phyloP scores from a whole-genome alignment of 1,284 basidiomycete species.

The Puccinia polysora region DNA sequence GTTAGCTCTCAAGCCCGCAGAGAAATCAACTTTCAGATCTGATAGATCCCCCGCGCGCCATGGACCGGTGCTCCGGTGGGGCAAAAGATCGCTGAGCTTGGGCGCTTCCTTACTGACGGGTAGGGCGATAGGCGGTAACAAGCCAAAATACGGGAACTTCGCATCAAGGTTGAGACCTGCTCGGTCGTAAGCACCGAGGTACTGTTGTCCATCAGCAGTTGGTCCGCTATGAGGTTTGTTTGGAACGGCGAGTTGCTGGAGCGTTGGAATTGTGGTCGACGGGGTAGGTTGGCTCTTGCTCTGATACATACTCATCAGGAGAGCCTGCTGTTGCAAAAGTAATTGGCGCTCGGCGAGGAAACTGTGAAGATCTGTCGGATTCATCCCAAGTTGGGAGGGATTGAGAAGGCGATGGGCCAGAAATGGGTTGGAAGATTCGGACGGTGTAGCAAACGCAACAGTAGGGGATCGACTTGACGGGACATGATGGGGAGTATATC shows the following conservation, averaged over 20 bases:
- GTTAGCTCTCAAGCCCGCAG: constrained; percentile 27
- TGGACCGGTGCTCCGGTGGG: background rate
- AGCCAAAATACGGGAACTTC: background rate
- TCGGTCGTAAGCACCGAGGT: background rate
- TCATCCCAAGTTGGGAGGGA: background rate
- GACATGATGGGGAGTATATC: background rate
- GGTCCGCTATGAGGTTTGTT: background rate
- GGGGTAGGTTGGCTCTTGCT: constrained; percentile 8
- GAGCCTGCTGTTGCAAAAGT: constrained; percentile 38
- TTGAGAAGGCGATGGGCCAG: background rate
- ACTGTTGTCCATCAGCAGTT: background rate
- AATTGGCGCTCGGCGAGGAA: constrained; percentile 36
- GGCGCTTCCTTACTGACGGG: background rate
- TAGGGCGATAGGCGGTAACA: constrained; percentile 37
- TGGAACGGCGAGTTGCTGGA: constrained; percentile 14
- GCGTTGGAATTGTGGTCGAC: background rate
- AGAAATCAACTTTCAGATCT: constrained; percentile 20
- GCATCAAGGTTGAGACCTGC: background rate
- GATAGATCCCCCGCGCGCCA: background rate
- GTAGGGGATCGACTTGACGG: background rate
- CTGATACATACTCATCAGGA: constrained; percentile 36
- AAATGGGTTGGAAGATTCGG: background rate
- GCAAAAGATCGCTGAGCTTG: background rate
- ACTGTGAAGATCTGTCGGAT: constrained; percentile 10
- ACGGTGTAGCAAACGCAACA: constrained; percentile 5